A percentile compares a stretch with the other conserved stretches of the same genome.
phyloP scores from a whole-genome alignment of 352 stramenopile genomes.

The Phytopythium oedochilum region DNA sequence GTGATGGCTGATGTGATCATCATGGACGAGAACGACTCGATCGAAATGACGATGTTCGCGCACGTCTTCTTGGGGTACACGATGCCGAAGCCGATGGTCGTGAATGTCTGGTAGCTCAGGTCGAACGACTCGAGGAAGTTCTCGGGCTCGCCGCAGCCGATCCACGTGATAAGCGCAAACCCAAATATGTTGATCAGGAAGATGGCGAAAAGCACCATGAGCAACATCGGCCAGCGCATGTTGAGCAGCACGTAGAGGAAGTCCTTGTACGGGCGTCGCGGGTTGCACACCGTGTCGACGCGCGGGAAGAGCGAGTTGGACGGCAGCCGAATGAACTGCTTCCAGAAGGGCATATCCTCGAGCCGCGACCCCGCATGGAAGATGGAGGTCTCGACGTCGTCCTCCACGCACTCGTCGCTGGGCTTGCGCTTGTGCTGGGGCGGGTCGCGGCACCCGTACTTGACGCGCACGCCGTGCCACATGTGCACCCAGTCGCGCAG shows the following conservation, averaged over 20 bases:
- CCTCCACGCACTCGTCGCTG: not conserved
- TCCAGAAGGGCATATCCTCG: slow-evolving; percentile 65
- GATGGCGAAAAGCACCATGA: slow-evolving; percentile 46
- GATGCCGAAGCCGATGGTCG: slow-evolving; percentile 78
- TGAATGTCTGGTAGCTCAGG: slow-evolving; percentile 84
- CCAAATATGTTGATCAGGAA: slow-evolving; percentile 65
- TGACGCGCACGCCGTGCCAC: slow-evolving; percentile 75
- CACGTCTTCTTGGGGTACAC: slow-evolving; percentile 65
- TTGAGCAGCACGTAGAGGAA: slow-evolving; percentile 82
- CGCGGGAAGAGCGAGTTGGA: slow-evolving; percentile 70
- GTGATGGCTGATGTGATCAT: slow-evolving; percentile 74
- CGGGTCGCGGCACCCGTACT: slow-evolving; percentile 16
- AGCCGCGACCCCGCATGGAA: slow-evolving; percentile 63
- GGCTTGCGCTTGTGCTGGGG: not conserved
- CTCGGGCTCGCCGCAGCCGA: slow-evolving; percentile 45
- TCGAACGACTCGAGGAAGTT: slow-evolving; percentile 61
- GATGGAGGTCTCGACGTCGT: slow-evolving; percentile 25
- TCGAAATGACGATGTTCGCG: slow-evolving; percentile 62
- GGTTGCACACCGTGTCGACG: slow-evolving; percentile 55
- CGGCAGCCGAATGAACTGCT: slow-evolving; percentile 61
- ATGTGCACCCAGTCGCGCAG: slow-evolving; percentile 76
- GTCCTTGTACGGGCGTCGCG: slow-evolving; percentile 72
- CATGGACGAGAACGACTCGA: slow-evolving; percentile 81
- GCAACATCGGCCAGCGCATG: slow-evolving; percentile 73
- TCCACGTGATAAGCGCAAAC: slow-evolving; percentile 44